phyloP scores from a whole-genome alignment of 1,284 basidiomycete species.

The Cystobasidium pallidum region DNA sequence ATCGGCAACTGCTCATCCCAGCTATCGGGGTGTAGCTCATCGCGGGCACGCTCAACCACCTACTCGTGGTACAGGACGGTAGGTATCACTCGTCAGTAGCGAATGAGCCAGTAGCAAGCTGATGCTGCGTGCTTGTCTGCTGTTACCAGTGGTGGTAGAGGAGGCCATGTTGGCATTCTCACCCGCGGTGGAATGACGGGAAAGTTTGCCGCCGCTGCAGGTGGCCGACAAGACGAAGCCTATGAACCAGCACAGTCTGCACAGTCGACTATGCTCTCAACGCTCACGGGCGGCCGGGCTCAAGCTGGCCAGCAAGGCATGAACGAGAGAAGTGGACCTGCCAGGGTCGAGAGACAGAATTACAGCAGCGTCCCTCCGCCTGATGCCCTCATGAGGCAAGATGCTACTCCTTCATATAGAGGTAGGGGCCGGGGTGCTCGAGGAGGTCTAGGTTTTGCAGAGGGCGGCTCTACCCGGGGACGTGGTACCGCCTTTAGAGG shows the following conservation, averaged over 20 bases:
- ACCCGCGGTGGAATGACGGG: slow-evolving; percentile 17
- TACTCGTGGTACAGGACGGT: slow-evolving; percentile 22
- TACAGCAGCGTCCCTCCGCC: slow-evolving; percentile 37
- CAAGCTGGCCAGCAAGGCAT: background rate
- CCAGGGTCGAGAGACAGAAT: slow-evolving; percentile 7
- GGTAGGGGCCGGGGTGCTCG: slow-evolving; percentile 27
- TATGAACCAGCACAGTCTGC: slow-evolving; percentile 12
- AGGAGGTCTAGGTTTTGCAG: slow-evolving; percentile 15
- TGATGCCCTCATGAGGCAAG: background rate
- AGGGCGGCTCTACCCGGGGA: background rate
- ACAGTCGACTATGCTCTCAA: slow-evolving; percentile 2
- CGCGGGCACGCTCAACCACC: slow-evolving; percentile 14
- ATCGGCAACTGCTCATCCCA: slow-evolving; percentile 23
- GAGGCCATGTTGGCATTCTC: slow-evolving; percentile 17
- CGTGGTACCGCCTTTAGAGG: slow-evolving; percentile 11
- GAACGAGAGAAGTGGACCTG: slow-evolving; percentile 5
- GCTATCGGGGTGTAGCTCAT: slow-evolving; percentile 29
- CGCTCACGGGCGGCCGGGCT: slow-evolving; percentile 6
- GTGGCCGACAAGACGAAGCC: slow-evolving; percentile 9
- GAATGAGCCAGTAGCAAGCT: background rate
- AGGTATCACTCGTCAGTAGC: background rate
- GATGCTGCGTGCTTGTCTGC: too few relatives aligned
- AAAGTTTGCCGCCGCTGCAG: slow-evolving; percentile 28
- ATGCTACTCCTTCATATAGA: background rate
- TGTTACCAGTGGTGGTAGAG: slow-evolving; percentile 5